Base-by-base conservation (phyloP, 2,329 filamentous ascomycete species). In the Ceratocystis huliohia region DNA sequence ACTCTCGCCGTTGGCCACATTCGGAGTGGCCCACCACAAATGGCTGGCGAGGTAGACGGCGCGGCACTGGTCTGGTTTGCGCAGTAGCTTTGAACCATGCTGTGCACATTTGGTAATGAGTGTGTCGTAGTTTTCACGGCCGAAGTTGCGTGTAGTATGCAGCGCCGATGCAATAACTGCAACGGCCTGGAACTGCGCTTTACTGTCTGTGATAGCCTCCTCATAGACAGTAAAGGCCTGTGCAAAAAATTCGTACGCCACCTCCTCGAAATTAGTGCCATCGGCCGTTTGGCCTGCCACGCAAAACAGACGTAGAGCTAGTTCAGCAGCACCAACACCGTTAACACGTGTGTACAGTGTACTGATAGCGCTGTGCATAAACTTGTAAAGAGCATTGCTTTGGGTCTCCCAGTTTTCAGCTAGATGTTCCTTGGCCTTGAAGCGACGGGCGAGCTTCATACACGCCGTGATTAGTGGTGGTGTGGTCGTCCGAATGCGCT, bases 191-290 rank as follows among this genome's bases (percentile, higher is more conserved):
- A 97, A 99, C 74, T 99, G 94, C 15, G 92, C 93, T 74, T 95
- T 88, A 17, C 91, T 96, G 74, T 99, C 95, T 69, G 91, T 94
- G 69, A 99, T 89, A 0, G 91, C 88, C 75, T 99, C 94, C 74
- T 99, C 94, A 73, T 99, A 99, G 7, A 97, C 91, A 0, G 93
- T 97, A 72, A 99, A 99, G 0, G 94, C 93, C 75, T 99, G 94
- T 0, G 94, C 94, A 72, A 96, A 97, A 78, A 95, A 99, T 74
- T 99, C 94, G 75, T 99, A 99, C 10, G 91, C 89, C 53, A 96
- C 91, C 77, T 99, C 94, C 74, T 99, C 93, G 71, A 96, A 95
- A 1, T 88, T 89, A 10, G 86, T 90, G 75, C 94, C 87, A 72
- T 96, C 92, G 10, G 94, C 92, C 41, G 95, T 88, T 77, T 96